Evolutionary conservation across 805 yeast species (phyloP), one percentile per base, ranked within the genome.

Genomic region (Wickerhamiella dianesei): DNA sequence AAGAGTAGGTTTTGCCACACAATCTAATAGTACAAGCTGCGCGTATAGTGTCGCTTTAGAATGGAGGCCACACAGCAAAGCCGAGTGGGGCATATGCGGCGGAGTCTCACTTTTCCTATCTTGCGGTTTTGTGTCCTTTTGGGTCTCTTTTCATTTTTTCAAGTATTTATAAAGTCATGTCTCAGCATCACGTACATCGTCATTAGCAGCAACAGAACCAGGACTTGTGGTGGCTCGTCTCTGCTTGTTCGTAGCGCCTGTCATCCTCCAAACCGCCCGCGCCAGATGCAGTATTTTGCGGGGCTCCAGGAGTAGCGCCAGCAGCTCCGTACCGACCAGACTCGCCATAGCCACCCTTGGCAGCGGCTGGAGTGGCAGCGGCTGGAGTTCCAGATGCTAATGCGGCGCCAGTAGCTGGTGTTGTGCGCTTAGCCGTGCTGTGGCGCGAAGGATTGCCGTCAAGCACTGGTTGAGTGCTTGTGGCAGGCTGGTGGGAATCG

Each of bases 361-460:
- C 48, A 16, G 22, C 44, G 17, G 49, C 46, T 25, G 43, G 46
- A 36, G 44, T 32, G 36, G 40, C 44, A 2, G 50, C 43, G 3
- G 25, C 35, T 17, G 35, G 40, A 29, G 45, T 35, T 20, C 37
- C 22, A 18, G 42, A 18, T 14, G 43, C 50, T 2, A 42, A 41
- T 3, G 41, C 44, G 9, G 37, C 37, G 17, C 37, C 45, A 19
- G 48, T 22, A 39, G n/a, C 40, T n/a, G 47, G 21, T 29, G 44
- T 44, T 6, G 41, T 21, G 20, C 14, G 21, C 3, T 36, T n/a
- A 12, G 44, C 44, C n/a, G 44, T 36, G 25, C 51, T 19, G 18
- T 19, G 35, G 18, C 35, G 35, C 36, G 43, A 39, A 20, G 50
- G 45, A 21, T 42, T 48, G 32, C 32, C 32, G 12, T 25, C 32